phyloP scores from a whole-genome alignment of 2,329 filamentous ascomycete species.

The Aspergillus novofumigatus region DNA sequence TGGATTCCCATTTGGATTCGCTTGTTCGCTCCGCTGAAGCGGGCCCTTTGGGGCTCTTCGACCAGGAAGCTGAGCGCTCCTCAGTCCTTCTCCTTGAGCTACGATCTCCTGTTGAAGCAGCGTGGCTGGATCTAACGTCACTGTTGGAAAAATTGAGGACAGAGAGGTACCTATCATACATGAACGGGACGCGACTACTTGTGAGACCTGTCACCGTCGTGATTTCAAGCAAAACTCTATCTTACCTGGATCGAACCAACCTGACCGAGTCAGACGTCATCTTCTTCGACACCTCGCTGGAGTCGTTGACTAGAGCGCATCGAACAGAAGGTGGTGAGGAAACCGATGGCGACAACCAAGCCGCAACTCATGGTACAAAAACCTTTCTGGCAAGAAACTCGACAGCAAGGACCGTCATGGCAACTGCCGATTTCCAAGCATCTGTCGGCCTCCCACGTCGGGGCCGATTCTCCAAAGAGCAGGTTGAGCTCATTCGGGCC shows the following conservation, averaged over 20 bases:
- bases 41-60: constrained; percentile 6
- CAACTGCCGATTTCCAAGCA: constrained; percentile 11
- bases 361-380: background rate
- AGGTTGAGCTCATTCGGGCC: constrained; percentile 14
- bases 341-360: background rate
- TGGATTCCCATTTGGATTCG: constrained; percentile 1
- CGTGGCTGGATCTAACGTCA: constrained; percentile 16
- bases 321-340: background rate
- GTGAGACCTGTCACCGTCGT: constrained; percentile 23
- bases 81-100: constrained; percentile 25
- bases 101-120: constrained; percentile 11
- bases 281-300: background rate
- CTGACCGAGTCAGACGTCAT: background rate
- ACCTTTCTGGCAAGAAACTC: background rate
- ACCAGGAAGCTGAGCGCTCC: constrained; percentile 6
- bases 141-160: constrained; percentile 18
- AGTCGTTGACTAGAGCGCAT: background rate
- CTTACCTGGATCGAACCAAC: background rate
- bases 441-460: constrained; percentile 14
- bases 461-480: constrained; percentile 14
- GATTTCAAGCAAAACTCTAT: constrained; percentile 10
- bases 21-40: background rate
- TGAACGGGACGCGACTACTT: constrained; percentile 15
- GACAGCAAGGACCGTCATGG: background rate
- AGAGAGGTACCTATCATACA: constrained; percentile 21